phyloP scores from a whole-genome alignment of 257 asterid species.

The Solanum bulbocastanum region DNA sequence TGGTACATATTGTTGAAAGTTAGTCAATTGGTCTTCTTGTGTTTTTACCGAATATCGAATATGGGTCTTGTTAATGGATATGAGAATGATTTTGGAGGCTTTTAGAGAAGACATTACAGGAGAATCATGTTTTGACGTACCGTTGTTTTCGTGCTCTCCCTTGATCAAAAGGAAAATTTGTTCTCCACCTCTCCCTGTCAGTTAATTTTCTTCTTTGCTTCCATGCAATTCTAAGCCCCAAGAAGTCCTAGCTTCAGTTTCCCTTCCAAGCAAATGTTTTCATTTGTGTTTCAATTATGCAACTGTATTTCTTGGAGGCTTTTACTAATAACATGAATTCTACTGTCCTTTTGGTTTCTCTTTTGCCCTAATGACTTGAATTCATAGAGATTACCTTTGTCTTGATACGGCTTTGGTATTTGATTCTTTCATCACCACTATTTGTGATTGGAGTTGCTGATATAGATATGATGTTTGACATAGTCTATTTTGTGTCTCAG shows the following conservation, averaged over 20 bases:
- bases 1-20: neutral
- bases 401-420: neutral
- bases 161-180: neutral
- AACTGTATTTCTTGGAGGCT: neutral
- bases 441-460: neutral
- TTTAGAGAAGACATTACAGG: neutral
- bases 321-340: neutral
- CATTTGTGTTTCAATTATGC: neutral
- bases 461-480: neutral
- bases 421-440: neutral
- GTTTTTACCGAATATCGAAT: neutral
- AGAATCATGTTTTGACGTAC: neutral
- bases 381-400: neutral
- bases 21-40: neutral
- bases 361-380: neutral
- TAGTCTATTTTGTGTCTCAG: neutral
- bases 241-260: neutral
- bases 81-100: neutral
- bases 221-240: neutral
- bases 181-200: neutral
- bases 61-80: neutral
- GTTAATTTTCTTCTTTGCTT: neutral
- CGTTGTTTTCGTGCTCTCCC: neutral
- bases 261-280: neutral
- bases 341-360: neutral